Conservation (phyloP, 352 stramenopile genomes). For the Phytopythium helicoides region DNA sequence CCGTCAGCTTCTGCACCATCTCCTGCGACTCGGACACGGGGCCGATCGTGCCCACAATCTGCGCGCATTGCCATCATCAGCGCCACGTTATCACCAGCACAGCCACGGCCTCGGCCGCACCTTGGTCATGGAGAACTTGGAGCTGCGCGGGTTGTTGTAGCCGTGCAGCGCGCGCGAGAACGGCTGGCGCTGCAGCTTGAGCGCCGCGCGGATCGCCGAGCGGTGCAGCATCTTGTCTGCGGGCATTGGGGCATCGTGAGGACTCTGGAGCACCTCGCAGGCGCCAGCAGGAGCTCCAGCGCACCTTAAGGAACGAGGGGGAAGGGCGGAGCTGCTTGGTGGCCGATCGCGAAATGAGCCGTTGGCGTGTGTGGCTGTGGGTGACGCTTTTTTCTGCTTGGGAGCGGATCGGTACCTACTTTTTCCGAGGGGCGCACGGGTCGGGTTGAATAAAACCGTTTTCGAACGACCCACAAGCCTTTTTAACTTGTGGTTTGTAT, state of each 20-base stretch:
- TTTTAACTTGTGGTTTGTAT: too few species aligned
- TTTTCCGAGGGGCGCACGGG: too few species aligned
- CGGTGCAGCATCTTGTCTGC: constrained; percentile 1
- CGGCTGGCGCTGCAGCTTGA: constrained; percentile 15
- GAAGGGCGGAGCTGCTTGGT: not conserved
- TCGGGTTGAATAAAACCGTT: too few species aligned
- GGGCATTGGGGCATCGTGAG: too few species aligned
- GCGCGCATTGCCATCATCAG: too few species aligned
- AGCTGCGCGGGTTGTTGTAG: constrained; percentile 78
- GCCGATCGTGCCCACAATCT: constrained; percentile 93
- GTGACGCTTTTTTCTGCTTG: constrained; percentile 1
- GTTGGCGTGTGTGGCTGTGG: not conserved
- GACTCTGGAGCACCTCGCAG: too few species aligned
- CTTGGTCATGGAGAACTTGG: constrained; percentile 89
- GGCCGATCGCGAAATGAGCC: constrained; percentile 2
- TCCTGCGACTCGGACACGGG: constrained; percentile 75
- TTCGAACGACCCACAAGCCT: too few species aligned
- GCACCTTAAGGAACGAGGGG: not conserved
- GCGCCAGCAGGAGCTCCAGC: not conserved
- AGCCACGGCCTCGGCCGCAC: constrained; percentile 3
- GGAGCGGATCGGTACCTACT: too few species aligned
- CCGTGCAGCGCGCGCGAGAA: constrained; percentile 26
- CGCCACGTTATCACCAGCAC: constrained; percentile 13
- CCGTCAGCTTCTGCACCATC: constrained; percentile 81
- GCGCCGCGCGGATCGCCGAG: constrained; percentile 5